Conservation (phyloP, 768 basidiomycete species). For the Scleroderma citrinum region DNA sequence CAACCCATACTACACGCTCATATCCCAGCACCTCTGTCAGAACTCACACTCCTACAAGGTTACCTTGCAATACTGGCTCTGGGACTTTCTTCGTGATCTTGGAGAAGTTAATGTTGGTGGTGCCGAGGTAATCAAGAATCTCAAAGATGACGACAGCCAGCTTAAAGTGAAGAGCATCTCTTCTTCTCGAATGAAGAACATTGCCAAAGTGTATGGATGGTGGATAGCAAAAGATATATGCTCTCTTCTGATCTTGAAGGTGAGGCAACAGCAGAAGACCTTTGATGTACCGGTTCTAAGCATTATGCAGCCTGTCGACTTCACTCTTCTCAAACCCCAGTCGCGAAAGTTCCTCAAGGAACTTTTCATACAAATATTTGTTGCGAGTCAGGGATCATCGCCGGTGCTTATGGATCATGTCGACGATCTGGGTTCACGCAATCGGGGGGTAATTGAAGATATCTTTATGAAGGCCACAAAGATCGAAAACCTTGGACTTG, state of each 20-base stretch:
- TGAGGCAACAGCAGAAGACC: constrained; percentile 24
- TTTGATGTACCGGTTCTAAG: not conserved
- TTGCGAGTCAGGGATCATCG: constrained; percentile 68
- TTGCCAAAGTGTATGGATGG: constrained; percentile 88
- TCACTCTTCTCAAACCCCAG: constrained; percentile 62
- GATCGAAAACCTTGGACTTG: constrained; percentile 62
- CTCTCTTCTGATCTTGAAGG: constrained; percentile 77
- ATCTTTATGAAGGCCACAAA: constrained; percentile 72
- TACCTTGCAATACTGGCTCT: constrained; percentile 90
- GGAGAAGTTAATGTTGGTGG: constrained; percentile 83
- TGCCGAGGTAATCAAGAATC: constrained; percentile 63
- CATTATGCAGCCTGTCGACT: constrained; percentile 72
- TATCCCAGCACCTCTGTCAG: constrained; percentile 76
- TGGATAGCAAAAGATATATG: constrained; percentile 84
- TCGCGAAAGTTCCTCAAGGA: constrained; percentile 63
- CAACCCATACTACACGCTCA: constrained; percentile 93
- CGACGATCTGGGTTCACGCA: constrained; percentile 37
- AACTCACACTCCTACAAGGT: constrained; percentile 81
- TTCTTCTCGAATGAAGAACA: constrained; percentile 53
- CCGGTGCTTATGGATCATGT: constrained; percentile 47
- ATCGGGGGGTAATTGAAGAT: constrained; percentile 63
- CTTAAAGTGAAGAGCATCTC: constrained; percentile 51
- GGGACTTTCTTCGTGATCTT: constrained; percentile 93
- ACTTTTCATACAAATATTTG: constrained; percentile 62
- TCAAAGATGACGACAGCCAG: constrained; percentile 38